A percentile compares a stretch with the other conserved stretches of the same genome.
Evolutionary conservation across 225 moss, liverwort and hornwort species (phyloP).

Genomic region (Bryum argenteum): DNA sequence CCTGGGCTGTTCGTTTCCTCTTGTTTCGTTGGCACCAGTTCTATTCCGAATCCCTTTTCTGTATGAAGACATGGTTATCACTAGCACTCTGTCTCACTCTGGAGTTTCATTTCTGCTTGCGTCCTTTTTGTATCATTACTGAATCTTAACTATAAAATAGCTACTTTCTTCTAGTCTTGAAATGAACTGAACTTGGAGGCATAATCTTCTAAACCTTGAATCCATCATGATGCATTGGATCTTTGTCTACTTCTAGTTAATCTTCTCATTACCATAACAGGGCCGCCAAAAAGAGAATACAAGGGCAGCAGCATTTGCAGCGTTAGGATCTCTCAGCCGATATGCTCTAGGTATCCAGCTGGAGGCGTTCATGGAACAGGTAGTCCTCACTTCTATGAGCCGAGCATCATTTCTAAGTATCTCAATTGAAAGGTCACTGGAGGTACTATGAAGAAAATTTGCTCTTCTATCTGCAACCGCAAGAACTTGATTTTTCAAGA

Average conservation of each 20-base stretch:
- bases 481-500: constrained; percentile 17
- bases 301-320: constrained; percentile 95
- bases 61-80: background rate
- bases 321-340: constrained; percentile 88
- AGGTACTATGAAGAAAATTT: background rate
- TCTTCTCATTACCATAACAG: constrained; percentile 37
- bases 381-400: constrained; percentile 28
- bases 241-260: constrained; percentile 24
- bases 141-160: background rate
- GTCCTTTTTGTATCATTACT: background rate
- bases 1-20: constrained; percentile 8
- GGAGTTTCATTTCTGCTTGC: constrained; percentile 6
- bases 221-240: background rate
- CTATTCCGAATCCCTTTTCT: constrained; percentile 10
- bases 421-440: constrained; percentile 1
- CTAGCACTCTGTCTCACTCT: constrained; percentile 7
- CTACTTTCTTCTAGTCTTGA: background rate
- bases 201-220: background rate
- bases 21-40: constrained; percentile 2
- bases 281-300: constrained; percentile 85
- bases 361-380: constrained; percentile 97
- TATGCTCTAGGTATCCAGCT: constrained; percentile 77
- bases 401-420: constrained; percentile 12
- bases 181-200: background rate
- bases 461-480: background rate